Percentiles rank a stretch among this genome's conserved stretches.
Conservation (phyloP, 352 stramenopile genomes). For the Phytophthora quininea region DNA sequence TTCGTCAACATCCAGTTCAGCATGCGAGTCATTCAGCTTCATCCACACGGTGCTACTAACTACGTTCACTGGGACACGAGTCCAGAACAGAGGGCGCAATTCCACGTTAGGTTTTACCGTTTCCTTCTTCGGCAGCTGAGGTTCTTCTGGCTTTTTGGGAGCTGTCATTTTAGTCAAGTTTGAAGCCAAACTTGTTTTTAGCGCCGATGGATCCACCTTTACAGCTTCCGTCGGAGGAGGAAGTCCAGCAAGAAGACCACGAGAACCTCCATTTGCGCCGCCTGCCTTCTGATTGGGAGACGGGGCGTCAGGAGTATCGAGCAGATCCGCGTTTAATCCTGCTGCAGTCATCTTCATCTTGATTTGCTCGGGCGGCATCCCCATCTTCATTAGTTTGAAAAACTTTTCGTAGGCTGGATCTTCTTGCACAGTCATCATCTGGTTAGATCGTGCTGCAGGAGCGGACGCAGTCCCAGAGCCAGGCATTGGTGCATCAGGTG, state of each 20-base stretch:
- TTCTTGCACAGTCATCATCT: constrained; percentile 87
- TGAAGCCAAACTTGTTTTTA: constrained; percentile 63
- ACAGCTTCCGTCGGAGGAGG: constrained; percentile 69
- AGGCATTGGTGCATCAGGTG: constrained; percentile 80
- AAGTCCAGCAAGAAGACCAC: constrained; percentile 58
- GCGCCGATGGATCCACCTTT: constrained; percentile 64
- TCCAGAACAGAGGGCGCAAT: constrained; percentile 90
- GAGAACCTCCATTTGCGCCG: constrained; percentile 12
- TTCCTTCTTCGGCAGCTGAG: constrained; percentile 86
- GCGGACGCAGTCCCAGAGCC: constrained; percentile 39
- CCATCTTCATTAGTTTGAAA: constrained; percentile 95
- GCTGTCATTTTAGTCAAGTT: constrained; percentile 49
- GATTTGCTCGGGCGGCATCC: constrained; percentile 90
- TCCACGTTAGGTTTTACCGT: constrained; percentile 88
- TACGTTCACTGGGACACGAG: constrained; percentile 83
- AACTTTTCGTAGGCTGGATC: constrained; percentile 94
- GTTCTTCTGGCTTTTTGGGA: constrained; percentile 67
- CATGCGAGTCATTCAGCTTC: constrained; percentile 77
- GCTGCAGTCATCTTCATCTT: constrained; percentile 92
- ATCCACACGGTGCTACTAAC: constrained; percentile 89
- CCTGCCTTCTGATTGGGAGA: constrained; percentile 66
- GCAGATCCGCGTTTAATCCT: constrained; percentile 62
- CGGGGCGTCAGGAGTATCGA: constrained; percentile 76
- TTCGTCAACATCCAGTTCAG: constrained; percentile 72
- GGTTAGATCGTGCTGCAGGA: constrained; percentile 1